Evolutionary conservation across 805 yeast genomes (phyloP).

Genomic region (Hemisphaericaspora nanyangensis): DNA sequence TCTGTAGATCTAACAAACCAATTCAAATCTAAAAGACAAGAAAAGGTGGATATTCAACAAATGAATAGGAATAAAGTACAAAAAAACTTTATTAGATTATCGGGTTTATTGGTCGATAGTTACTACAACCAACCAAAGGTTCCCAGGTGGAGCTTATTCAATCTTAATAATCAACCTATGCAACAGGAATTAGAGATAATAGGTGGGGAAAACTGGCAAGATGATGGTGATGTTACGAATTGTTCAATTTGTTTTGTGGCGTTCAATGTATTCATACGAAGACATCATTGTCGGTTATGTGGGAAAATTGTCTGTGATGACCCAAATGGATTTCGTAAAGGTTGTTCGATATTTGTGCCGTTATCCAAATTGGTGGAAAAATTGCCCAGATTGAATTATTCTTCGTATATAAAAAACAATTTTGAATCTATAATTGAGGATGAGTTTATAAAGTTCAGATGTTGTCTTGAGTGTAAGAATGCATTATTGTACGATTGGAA

Average conservation of each 20-base stretch:
- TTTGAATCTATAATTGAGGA: slow-evolving; percentile 11
- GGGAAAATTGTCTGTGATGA: slow-evolving; percentile 81
- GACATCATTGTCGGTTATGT: slow-evolving; percentile 91
- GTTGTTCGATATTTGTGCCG: slow-evolving; percentile 74
- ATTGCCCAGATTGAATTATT: slow-evolving; percentile 33
- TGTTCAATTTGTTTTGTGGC: slow-evolving; percentile 63
- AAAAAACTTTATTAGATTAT: slow-evolving; percentile 53
- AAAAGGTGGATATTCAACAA: slow-evolving; percentile 44
- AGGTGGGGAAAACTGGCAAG: slow-evolving; percentile 62
- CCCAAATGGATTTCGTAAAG: slow-evolving; percentile 32
- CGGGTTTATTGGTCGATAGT: slow-evolving; percentile 19
- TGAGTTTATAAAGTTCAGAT: slow-evolving; percentile 38
- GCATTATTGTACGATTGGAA: slow-evolving; percentile 53
- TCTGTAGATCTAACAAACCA: slow-evolving; percentile 40
- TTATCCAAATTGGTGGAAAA: slow-evolving; percentile 37
- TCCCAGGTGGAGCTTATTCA: background rate
- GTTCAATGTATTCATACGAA: slow-evolving; percentile 59
- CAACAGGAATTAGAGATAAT: slow-evolving; percentile 21
- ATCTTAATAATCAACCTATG: background rate
- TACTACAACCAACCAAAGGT: background rate
- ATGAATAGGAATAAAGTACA: slow-evolving; percentile 57
- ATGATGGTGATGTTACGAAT: slow-evolving; percentile 32
- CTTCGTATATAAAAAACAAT: slow-evolving; percentile 18
- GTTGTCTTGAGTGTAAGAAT: slow-evolving; percentile 70
- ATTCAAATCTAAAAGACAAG: slow-evolving; percentile 42